Evolutionary conservation across 129 eudicot genomes (phyloP), one percentile per base, ranked within the genome.

Genomic region (Lactuca saligna): DNA sequence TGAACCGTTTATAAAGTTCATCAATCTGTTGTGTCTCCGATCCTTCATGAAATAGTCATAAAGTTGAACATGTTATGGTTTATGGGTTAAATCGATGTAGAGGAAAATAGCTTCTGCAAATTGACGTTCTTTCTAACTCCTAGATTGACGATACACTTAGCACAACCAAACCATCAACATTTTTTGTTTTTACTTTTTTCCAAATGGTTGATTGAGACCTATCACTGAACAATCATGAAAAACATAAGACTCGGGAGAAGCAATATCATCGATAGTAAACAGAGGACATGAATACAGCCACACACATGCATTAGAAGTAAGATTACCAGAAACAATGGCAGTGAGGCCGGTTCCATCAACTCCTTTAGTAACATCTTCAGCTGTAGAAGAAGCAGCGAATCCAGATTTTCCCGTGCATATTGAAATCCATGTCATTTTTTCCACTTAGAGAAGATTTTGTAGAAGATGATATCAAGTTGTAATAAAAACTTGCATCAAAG

Each of bases 241-340:
- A 29, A 46, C 57, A 49, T 44, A 50, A 66, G 29, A 25, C 29
- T 25, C 29, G 29, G 29, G 8, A 20, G 3, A 65, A 31, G 25
- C 48, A 11, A 64, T 38, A 13, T 10, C 68, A 7, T 61, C 13
- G 6, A 35, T 34, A 46, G n/a, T 12, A 35, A 34, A 35, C 62
- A 38, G 37, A n/a, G 56, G 56, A 64, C 39, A 16, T 5, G n/a
- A 46, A 42, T 41, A 41, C 56, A 31, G n/a, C 50, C 5, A 59
- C 58, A 16, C 11, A 29, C 33, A 65, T 7, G 7, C 8, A 41
- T 9, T 1, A 46, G 14, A 57, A 12, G 51, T 33, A 61, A 63
- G 15, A 6, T 48, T 49, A 91, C 97, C 97, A 33, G 97, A 88
- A 78, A 91, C 85, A 54, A 88, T 80, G 46, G 97, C 97, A 50